Conservation (phyloP, 192 early-diverging fungal genomes). For the Coemansia sp. region DNA sequence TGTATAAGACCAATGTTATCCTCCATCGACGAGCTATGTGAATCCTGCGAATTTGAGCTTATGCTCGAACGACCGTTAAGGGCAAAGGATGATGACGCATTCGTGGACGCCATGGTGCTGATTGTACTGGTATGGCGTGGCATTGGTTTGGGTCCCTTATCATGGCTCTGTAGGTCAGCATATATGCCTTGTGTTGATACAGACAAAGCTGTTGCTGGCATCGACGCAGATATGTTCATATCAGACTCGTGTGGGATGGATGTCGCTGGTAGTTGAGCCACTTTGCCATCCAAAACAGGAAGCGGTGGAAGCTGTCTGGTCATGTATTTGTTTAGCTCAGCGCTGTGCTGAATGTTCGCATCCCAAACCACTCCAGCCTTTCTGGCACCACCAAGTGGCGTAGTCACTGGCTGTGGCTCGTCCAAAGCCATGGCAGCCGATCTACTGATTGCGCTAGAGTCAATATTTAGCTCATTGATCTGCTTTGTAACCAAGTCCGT, state of each 20-base stretch:
- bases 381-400: neutral
- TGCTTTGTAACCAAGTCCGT: too few relatives aligned
- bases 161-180: too few relatives aligned
- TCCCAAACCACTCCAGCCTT: neutral
- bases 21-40: conserved; percentile 23
- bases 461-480: too few relatives aligned
- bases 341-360: neutral
- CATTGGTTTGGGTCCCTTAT: neutral
- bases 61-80: conserved; percentile 14
- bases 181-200: too few relatives aligned
- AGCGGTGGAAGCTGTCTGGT: conserved; percentile 21
- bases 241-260: neutral
- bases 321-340: conserved; percentile 15
- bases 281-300: conserved; percentile 2
- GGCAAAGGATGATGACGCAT: neutral
- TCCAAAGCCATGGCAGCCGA: too few relatives aligned
- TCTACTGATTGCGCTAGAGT: too few relatives aligned
- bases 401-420: neutral
- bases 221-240: neutral
- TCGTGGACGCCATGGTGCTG: neutral
- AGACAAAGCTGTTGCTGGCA: neutral
- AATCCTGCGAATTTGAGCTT: conserved; percentile 24
- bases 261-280: neutral
- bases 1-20: conserved; percentile 17
- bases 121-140: conserved; percentile 5